A percentile compares a stretch with the other conserved stretches of the same genome.
Evolutionary conservation across 2,329 filamentous ascomycete genomes (phyloP).

Genomic region (Stachybotrys chartarum): DNA sequence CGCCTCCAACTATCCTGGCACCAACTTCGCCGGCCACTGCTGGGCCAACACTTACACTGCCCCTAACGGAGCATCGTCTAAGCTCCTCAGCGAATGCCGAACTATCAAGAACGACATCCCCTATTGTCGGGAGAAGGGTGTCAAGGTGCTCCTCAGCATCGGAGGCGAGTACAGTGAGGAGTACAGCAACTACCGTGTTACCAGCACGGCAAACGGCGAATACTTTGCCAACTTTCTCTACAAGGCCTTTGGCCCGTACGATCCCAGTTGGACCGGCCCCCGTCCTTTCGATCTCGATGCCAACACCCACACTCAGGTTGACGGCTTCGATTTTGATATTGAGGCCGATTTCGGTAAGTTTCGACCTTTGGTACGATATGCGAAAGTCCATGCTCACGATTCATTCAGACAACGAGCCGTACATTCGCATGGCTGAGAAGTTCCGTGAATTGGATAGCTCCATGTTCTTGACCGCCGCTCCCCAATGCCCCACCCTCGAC

Average conservation of each 20-base stretch:
- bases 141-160: slow-evolving; percentile 36
- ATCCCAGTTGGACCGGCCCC: slow-evolving; percentile 21
- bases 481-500: slow-evolving; percentile 31
- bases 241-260: slow-evolving; percentile 28
- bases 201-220: slow-evolving; percentile 19
- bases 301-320: slow-evolving; percentile 19
- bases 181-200: slow-evolving; percentile 25
- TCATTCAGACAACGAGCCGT: slow-evolving; percentile 23
- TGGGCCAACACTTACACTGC: slow-evolving; percentile 17
- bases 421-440: slow-evolving; percentile 28
- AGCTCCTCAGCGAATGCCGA: slow-evolving; percentile 26
- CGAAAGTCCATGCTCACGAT: not conserved
- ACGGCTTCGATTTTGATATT: slow-evolving; percentile 37
- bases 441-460: slow-evolving; percentile 22
- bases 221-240: slow-evolving; percentile 32
- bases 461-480: slow-evolving; percentile 34
- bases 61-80: slow-evolving; percentile 13
- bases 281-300: slow-evolving; percentile 29
- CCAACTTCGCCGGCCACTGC: slow-evolving; percentile 32
- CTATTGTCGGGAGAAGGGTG: slow-evolving; percentile 31
- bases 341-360: slow-evolving; percentile 24
- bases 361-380: not conserved
- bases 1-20: slow-evolving; percentile 25
- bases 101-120: slow-evolving; percentile 30
- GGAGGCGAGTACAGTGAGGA: slow-evolving; percentile 22